Evolutionary conservation across 2,329 filamentous ascomycete species (phyloP), one percentile per base, ranked within the genome.

Genomic region (Alternaria brassicicola): DNA sequence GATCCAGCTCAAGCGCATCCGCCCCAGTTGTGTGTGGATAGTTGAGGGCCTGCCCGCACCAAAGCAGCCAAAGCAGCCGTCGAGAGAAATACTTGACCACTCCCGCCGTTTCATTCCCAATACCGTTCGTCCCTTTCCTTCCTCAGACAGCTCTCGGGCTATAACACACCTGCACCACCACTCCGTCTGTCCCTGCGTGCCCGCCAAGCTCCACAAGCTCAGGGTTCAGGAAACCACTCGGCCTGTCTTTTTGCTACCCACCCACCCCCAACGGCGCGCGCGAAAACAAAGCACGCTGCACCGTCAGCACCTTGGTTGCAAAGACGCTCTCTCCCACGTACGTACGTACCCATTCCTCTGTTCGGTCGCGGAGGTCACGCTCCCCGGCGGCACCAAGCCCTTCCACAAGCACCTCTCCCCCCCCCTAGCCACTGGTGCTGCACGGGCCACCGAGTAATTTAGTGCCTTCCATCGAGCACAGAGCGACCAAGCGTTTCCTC

Each of bases 111-210:
- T 75, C 72, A 70, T 76, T 66, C 75, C 74, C 71, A 74, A 76
- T 75, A 70, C 71, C 70, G 64, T 76, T 68, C 67, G 66, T 71
- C 69, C 68, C 72, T 76, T 78, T 77, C 73, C 76, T 72, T 74
- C 74, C 74, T 71, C 72, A 77, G 75, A 75, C 76, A 76, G 68
- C 70, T 72, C 59, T 66, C 46, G 56, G 56, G 45, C 56, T 58
- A 55, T 63, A 66, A 65, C 71, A 69, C 71, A 69, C 62, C 70
- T 75, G 71, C 68, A 69, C 70, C 68, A 69, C 70, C 67, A 67
- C 67, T 54, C 59, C 62, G 59, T 66, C 55, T 63, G 57, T 60
- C 47, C 57, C 57, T 60, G 53, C 52, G 54, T 60, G 57, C 50
- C 54, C 47, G 62, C 69, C 69, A 66, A 68, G 67, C 66, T 59